These are phyloP conservation scores for Blastobotrys arbuscula DNA, from an alignment of 1,139 yeast species.

Conservation along the genomic window DNA sequence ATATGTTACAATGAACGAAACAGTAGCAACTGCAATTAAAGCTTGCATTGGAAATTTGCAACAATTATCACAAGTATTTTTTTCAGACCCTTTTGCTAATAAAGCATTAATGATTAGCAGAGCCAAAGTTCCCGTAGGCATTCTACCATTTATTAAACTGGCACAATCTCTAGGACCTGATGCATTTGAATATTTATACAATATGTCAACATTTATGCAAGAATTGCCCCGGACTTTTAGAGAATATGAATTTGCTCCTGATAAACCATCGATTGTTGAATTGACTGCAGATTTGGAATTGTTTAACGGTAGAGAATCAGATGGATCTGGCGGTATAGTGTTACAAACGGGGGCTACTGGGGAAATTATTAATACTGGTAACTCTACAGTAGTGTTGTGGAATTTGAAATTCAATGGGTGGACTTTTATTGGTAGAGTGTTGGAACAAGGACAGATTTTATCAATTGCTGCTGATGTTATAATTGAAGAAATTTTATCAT, in stretches of 20 bases:
- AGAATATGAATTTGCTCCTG: conserved; percentile 32
- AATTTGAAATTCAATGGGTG: conserved; percentile 76
- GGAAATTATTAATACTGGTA: conserved; percentile 42
- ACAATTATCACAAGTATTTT: conserved; percentile 51
- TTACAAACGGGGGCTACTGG: conserved; percentile 62
- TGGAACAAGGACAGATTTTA: conserved; percentile 47
- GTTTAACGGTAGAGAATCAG: conserved; percentile 39
- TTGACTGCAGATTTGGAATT: conserved; percentile 39
- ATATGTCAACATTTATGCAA: conserved; percentile 56
- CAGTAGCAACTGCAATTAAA: conserved; percentile 47
- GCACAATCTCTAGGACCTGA: conserved; percentile 52
- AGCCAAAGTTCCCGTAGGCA: conserved; percentile 70
- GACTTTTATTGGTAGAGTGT: conserved; percentile 72
- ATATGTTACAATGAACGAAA: conserved; percentile 53
- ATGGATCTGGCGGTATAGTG: conserved; percentile 37
- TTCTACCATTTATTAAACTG: conserved; percentile 57
- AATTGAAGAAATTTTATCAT: conserved; percentile 45
- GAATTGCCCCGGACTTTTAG: conserved; percentile 33
- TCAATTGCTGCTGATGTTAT: conserved; percentile 29
- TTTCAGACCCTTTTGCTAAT: conserved; percentile 49
- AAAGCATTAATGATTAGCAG: conserved; percentile 54
- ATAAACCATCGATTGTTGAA: conserved; percentile 35
- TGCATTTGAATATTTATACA: conserved; percentile 58
- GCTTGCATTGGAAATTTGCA: conserved; percentile 52
- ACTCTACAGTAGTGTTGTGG: conserved; percentile 53